These are phyloP conservation scores for Trichoderma sp. DNA, from an alignment of 2,329 filamentous ascomycete species.

Conservation along the genomic window DNA sequence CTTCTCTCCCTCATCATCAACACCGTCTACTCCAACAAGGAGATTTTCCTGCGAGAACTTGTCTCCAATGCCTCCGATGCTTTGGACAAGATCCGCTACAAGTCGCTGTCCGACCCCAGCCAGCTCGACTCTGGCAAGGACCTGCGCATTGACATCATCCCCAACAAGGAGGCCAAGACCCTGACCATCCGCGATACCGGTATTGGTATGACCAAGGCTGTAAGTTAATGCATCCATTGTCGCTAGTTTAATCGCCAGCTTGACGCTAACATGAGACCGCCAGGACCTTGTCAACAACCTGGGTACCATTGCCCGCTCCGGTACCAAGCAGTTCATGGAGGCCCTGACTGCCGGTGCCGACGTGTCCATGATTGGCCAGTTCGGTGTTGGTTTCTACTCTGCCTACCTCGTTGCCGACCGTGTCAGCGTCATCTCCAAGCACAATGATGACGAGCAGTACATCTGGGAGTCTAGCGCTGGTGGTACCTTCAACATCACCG, in stretches of 20 bases:
- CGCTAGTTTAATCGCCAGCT: neutral
- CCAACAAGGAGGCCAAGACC: conserved; percentile 95
- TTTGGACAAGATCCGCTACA: conserved; percentile 99
- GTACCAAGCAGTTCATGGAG: conserved; percentile 99
- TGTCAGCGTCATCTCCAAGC: conserved; percentile 93
- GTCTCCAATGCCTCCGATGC: conserved; percentile 99
- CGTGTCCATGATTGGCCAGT: conserved; percentile 99
- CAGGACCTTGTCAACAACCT: conserved; percentile 99
- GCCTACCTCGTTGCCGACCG: conserved; percentile 98
- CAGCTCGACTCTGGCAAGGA: conserved; percentile 98
- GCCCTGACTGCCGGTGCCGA: conserved; percentile 96
- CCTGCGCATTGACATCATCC: conserved; percentile 97
- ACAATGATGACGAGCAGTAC: conserved; percentile 99
- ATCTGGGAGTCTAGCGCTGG: conserved; percentile 97
- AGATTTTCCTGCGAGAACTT: conserved; percentile 98
- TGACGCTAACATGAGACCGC: conserved; percentile 15
- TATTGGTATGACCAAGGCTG: conserved; percentile 99
- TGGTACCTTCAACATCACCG: conserved; percentile 90
- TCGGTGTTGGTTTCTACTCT: conserved; percentile 99
- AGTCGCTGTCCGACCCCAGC: conserved; percentile 92
- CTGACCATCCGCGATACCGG: conserved; percentile 95
- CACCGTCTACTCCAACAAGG: conserved; percentile 99
- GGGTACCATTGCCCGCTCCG: conserved; percentile 97
- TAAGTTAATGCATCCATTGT: conserved; percentile 51
- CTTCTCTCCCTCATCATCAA: conserved; percentile 99